Evolutionary conservation across 1,139 yeast genomes (phyloP).

Genomic region (Hansenula sp.): DNA sequence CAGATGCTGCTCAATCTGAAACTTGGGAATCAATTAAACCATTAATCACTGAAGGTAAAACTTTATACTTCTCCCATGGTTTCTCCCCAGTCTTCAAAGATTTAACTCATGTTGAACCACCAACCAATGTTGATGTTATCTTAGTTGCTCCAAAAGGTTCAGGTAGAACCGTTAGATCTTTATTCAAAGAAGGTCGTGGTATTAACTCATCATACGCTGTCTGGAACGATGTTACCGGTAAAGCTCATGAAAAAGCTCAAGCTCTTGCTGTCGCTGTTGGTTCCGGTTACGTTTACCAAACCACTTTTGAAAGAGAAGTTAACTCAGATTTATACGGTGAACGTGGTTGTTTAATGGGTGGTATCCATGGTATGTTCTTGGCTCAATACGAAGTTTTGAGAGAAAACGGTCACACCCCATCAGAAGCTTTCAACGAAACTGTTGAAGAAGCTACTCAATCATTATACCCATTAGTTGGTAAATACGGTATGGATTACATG

Average conservation of each 20-base stretch:
- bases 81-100: conserved; percentile 99
- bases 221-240: conserved; percentile 98
- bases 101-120: conserved; percentile 94
- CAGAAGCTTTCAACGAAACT: conserved; percentile 99
- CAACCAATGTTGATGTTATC: conserved; percentile 92
- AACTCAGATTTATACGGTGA: conserved; percentile 99
- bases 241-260: conserved; percentile 98
- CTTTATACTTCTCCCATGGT: conserved; percentile 98
- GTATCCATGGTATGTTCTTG: conserved; percentile 99
- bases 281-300: conserved; percentile 99
- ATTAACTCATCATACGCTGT: conserved; percentile 99
- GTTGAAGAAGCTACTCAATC: conserved; percentile 99
- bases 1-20: conserved; percentile 99
- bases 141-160: conserved; percentile 99
- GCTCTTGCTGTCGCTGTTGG: conserved; percentile 99
- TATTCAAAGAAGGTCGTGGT: conserved; percentile 99
- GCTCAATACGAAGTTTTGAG: conserved; percentile 99
- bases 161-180: conserved; percentile 98
- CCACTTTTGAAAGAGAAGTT: conserved; percentile 98
- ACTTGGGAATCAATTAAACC: conserved; percentile 90
- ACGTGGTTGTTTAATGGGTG: conserved; percentile 99
- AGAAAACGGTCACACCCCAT: conserved; percentile 99
- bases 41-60: conserved; percentile 91
- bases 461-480: conserved; percentile 96
- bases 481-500: conserved; percentile 99